Percentiles rank a stretch among this genome's conserved stretches.
Conservation (phyloP, 306 rosid genomes). For the Senna siamea region DNA sequence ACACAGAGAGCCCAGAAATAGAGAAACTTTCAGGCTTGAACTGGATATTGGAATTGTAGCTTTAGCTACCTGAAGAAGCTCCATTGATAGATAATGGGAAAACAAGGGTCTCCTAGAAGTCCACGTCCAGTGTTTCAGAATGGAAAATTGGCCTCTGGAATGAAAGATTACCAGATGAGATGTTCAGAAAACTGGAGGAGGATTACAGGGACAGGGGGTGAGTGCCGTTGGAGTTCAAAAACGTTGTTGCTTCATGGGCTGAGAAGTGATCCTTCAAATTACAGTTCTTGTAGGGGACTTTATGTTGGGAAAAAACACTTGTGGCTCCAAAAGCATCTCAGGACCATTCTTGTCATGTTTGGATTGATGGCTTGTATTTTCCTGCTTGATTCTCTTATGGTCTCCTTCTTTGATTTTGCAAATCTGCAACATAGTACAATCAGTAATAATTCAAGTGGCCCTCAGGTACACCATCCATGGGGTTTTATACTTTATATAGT, state of each 20-base stretch:
- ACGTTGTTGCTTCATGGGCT: conserved; percentile 52
- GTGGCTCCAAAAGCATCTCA: conserved; percentile 70
- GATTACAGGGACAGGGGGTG: conserved; percentile 53
- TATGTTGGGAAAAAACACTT: conserved; percentile 57
- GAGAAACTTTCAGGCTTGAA: conserved; percentile 31
- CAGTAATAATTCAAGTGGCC: conserved; percentile 45
- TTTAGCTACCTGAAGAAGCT: conserved; percentile 21
- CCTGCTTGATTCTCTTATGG: conserved; percentile 74
- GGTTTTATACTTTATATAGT: too few species aligned
- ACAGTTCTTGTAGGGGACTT: conserved; percentile 56
- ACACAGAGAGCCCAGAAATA: conserved; percentile 19
- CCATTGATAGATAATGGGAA: conserved; percentile 49
- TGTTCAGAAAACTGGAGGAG: conserved; percentile 53
- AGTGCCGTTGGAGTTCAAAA: conserved; percentile 60
- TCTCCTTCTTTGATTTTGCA: conserved; percentile 62
- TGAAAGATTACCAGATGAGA: conserved; percentile 60
- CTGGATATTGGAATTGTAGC: too few species aligned
- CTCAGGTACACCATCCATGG: conserved; percentile 46
- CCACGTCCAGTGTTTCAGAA: conserved; percentile 49
- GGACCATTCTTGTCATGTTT: conserved; percentile 58
- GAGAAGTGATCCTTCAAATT: conserved; percentile 64
- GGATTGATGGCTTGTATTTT: conserved; percentile 68
- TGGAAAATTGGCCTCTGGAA: conserved; percentile 40
- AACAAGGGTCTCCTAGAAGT: conserved; percentile 56
- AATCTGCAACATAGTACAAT: conserved; percentile 46